Base-by-base conservation (phyloP, 1,284 basidiomycete species). In the Salmacisia buchloeana region DNA sequence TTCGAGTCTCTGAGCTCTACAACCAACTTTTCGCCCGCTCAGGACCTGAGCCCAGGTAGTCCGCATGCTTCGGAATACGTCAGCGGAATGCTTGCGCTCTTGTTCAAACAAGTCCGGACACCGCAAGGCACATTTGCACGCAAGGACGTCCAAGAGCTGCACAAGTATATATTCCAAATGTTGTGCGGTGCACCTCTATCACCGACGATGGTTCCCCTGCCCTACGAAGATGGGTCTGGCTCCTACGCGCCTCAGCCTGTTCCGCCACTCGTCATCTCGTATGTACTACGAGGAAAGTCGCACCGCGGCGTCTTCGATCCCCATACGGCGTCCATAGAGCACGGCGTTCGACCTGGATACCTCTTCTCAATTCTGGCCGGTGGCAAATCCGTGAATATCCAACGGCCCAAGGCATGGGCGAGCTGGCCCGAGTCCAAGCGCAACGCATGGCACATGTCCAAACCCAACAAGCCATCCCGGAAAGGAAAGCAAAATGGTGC, bases 261-360 rank as follows among this genome's bases (percentile, higher is more conserved):
- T 62, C 49, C 60, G 62, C 54, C 38, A 31, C 31, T 45, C 61
- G 68, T 76, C 0, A 45, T 77, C 0, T 81, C 82, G 25, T 96
- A 93, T 77, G 83, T 94, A 27, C 80, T 89, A 45, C 84, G 90
- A 57, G 91, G 91, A 0, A 90, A 92, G 0, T 83, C 83, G 2
- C 83, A 88, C 39, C 86, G 91, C 2, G 93, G 93, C n/a, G 92
- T 90, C 80, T 94, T 97, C 75, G 86, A 94, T 68, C 86, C 81
- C 0, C 80, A 81, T 63, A 87, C 86, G 68, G 91, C 92, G 0
- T 76, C 83, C 5, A 31, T 27, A 23, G 84, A 82, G 35, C 82
- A 92, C 0, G 88, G 88, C 9, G 82, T 97, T 2, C 83, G 85
- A 1, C 81, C 82, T 1, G 89, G 90, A 2, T 84, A 83, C 2